phyloP scores from a whole-genome alignment of 345 rosid species.

The Hibiscus mutabilis region DNA sequence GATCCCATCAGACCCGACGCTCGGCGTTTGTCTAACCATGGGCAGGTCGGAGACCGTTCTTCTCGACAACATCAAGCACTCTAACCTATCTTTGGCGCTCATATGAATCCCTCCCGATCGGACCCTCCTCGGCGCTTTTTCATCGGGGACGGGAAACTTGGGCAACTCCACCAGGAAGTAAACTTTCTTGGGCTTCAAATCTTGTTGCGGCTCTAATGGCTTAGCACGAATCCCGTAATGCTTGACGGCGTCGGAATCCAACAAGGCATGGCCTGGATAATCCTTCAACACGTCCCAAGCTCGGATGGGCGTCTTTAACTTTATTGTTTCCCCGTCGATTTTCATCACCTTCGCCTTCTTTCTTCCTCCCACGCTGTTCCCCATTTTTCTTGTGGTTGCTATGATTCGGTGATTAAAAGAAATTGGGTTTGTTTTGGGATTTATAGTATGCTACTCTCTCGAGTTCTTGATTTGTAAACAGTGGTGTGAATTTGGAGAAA shows the following conservation, averaged over 20 bases:
- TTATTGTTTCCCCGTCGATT: slow-evolving; percentile 72
- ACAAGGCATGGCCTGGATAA: slow-evolving; percentile 66
- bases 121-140: slow-evolving; percentile 54
- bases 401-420: neutral
- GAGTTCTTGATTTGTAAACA: neutral
- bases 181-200: slow-evolving; percentile 45
- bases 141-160: slow-evolving; percentile 21
- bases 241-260: slow-evolving; percentile 79
- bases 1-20: slow-evolving; percentile 1
- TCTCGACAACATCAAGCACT: slow-evolving; percentile 68
- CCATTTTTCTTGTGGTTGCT: too few relatives aligned
- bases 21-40: slow-evolving; percentile 15
- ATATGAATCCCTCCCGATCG: slow-evolving; percentile 65
- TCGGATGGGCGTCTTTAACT: slow-evolving; percentile 54
- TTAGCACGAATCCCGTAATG: slow-evolving; percentile 67
- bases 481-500: slow-evolving; percentile 13
- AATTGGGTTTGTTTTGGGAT: neutral
- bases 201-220: slow-evolving; percentile 58
- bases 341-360: slow-evolving; percentile 72
- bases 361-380: slow-evolving; percentile 54
- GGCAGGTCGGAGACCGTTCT: slow-evolving; percentile 68
- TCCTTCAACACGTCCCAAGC: slow-evolving; percentile 55
- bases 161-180: slow-evolving; percentile 87
- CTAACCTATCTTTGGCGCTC: slow-evolving; percentile 85
- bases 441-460: neutral